These are phyloP conservation scores for Cryptococcus sp. DNA, from an alignment of 1,284 basidiomycete species.

Conservation along the genomic window DNA sequence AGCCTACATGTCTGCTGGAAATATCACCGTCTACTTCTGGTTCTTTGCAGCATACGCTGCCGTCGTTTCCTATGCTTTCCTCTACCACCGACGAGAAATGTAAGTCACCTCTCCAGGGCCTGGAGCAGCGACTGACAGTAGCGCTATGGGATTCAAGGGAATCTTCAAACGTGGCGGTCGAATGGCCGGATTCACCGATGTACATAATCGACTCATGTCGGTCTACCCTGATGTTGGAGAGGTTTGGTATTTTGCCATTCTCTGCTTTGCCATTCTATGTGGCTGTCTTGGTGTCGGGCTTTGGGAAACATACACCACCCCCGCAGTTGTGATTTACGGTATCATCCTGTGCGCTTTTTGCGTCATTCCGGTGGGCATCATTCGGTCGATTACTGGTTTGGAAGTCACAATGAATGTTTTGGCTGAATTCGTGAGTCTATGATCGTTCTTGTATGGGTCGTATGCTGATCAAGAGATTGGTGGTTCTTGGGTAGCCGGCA, in stretches of 20 bases:
- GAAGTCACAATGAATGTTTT: slow-evolving; percentile 53
- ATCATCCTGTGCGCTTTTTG: slow-evolving; percentile 20
- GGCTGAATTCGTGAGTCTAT: slow-evolving; percentile 58
- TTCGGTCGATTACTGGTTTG: slow-evolving; percentile 56
- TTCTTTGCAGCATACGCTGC: slow-evolving; percentile 49
- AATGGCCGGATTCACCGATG: slow-evolving; percentile 11
- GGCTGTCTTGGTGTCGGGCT: slow-evolving; percentile 38
- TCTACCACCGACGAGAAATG: slow-evolving; percentile 51
- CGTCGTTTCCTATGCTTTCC: slow-evolving; percentile 44
- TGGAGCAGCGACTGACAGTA: background rate
- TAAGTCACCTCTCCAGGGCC: slow-evolving; percentile 1
- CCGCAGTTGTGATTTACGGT: slow-evolving; percentile 52
- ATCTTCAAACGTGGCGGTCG: slow-evolving; percentile 7
- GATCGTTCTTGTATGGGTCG: background rate
- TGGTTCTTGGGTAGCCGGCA: slow-evolving; percentile 53
- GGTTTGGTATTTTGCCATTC: slow-evolving; percentile 67
- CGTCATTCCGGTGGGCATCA: slow-evolving; percentile 49
- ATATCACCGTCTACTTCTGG: slow-evolving; percentile 32
- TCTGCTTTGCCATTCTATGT: slow-evolving; percentile 57
- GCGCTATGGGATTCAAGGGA: slow-evolving; percentile 31
- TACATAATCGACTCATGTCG: slow-evolving; percentile 49
- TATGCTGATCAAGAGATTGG: slow-evolving; percentile 55
- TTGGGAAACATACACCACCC: slow-evolving; percentile 62
- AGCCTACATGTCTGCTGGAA: slow-evolving; percentile 36
- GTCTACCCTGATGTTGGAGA: slow-evolving; percentile 74